phyloP scores from a whole-genome alignment of 371 early-diverging fungal species.

The Choanephora cucurbitarum region DNA sequence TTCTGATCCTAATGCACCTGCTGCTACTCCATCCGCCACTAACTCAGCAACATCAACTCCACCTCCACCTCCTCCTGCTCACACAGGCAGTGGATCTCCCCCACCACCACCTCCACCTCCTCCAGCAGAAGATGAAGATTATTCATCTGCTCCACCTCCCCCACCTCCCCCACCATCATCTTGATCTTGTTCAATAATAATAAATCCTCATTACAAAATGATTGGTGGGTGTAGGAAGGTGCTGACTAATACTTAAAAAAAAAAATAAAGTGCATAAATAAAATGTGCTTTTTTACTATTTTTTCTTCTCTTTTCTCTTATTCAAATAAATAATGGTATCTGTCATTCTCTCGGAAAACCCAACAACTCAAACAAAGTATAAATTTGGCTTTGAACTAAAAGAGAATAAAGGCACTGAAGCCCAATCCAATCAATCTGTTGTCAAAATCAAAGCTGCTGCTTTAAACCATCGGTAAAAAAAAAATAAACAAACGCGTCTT shows the following conservation, averaged over 20 bases:
- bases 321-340: slow-evolving; percentile 20
- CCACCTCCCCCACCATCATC: slow-evolving; percentile 15
- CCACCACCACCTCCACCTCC: slow-evolving; percentile 20
- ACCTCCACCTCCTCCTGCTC: slow-evolving; percentile 19
- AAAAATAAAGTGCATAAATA: slow-evolving; percentile 1
- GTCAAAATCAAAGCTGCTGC: slow-evolving; percentile 67
- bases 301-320: slow-evolving; percentile 11
- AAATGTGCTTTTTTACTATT: slow-evolving; percentile 1
- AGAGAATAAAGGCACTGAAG: slow-evolving; percentile 2
- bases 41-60: slow-evolving; percentile 11
- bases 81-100: slow-evolving; percentile 24
- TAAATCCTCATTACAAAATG: too few species aligned
- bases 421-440: slow-evolving; percentile 41
- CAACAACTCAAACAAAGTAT: slow-evolving; percentile 17
- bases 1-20: slow-evolving; percentile 11
- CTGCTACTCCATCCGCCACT: slow-evolving; percentile 18
- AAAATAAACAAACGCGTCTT: background rate
- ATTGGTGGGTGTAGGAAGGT: background rate
- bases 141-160: slow-evolving; percentile 7
- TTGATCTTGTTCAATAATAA: background rate
- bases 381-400: slow-evolving; percentile 35
- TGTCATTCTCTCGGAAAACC: slow-evolving; percentile 18
- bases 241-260: background rate
- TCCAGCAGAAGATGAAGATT: background rate
- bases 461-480: slow-evolving; percentile 64